Conservation (phyloP, 306 rosid genomes). For the Trifolium dubium region DNA sequence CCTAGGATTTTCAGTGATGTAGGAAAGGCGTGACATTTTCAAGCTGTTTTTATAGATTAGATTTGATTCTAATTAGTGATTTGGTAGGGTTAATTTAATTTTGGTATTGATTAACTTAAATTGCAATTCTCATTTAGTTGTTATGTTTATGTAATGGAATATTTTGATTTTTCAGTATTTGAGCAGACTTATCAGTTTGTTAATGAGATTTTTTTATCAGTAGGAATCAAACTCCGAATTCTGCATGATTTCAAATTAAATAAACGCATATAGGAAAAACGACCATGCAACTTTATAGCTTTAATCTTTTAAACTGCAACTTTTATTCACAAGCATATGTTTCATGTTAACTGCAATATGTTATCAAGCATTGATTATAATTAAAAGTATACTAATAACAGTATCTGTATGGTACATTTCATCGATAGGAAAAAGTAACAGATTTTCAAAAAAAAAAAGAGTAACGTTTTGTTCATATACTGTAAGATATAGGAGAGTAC, state of each 20-base stretch:
- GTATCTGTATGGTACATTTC: too few species aligned
- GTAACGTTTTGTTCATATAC: too few species aligned
- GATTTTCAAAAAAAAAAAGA: too few species aligned
- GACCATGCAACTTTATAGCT: too few species aligned
- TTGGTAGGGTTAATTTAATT: neutral
- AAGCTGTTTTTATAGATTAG: slow-evolving; percentile 20
- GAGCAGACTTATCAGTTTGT: neutral
- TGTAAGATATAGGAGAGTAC: too few species aligned
- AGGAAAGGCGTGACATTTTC: slow-evolving; percentile 3
- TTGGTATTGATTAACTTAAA: slow-evolving; percentile 27
- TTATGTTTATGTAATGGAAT: slow-evolving; percentile 7
- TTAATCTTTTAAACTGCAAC: too few species aligned
- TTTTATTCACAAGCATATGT: too few species aligned
- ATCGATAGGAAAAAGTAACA: too few species aligned
- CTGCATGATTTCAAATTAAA: too few species aligned
- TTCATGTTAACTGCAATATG: neutral
- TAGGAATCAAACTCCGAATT: neutral
- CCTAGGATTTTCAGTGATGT: slow-evolving; percentile 40
- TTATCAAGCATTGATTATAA: neutral
- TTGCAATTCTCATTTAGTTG: slow-evolving; percentile 8
- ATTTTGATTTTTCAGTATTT: slow-evolving; percentile 13
- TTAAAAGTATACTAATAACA: too few species aligned
- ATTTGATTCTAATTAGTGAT: slow-evolving; percentile 18
- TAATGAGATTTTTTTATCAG: neutral
- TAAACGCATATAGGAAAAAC: too few species aligned